These are phyloP conservation scores for Arabidopsis thaliana DNA, from an alignment of 345 rosid species.

Conservation along the genomic window DNA sequence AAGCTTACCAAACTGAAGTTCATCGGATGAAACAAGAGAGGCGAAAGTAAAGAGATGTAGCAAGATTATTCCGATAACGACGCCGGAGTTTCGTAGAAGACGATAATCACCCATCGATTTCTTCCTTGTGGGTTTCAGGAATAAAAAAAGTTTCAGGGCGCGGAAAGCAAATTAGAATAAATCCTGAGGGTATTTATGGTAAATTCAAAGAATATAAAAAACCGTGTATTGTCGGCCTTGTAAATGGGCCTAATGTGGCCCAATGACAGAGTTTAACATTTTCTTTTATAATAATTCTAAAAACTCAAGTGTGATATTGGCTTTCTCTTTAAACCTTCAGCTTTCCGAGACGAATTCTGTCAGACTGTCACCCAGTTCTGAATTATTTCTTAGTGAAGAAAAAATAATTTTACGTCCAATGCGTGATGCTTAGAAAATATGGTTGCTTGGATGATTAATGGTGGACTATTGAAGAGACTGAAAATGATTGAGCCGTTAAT, in stretches of 20 bases:
- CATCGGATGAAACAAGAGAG: conserved; percentile 42
- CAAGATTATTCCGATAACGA: conserved; percentile 39
- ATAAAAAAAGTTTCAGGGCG: conserved; percentile 28
- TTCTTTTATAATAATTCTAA: too few relatives aligned
- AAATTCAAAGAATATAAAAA: neutral
- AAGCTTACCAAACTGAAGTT: conserved; percentile 53
- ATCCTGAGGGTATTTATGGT: conserved; percentile 44
- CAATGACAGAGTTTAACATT: neutral
- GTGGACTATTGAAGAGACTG: conserved; percentile 8
- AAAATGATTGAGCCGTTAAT: conserved; percentile 35
- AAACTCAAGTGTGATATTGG: too few relatives aligned
- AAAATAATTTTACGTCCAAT: neutral
- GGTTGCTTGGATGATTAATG: conserved; percentile 12
- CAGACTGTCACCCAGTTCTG: too few relatives aligned
- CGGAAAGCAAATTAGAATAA: conserved; percentile 14
- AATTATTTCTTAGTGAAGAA: neutral
- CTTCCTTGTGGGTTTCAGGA: conserved; percentile 32
- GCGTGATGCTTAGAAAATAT: conserved; percentile 5
- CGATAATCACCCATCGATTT: conserved; percentile 49
- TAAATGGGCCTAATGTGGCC: conserved; percentile 27
- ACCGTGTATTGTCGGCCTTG: neutral
- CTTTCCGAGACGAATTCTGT: too few relatives aligned
- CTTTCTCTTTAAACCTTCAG: too few relatives aligned
- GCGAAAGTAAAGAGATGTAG: conserved; percentile 36
- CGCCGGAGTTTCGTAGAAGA: conserved; percentile 45